Conservation (phyloP, 2,329 filamentous ascomycete genomes). For the Colletotrichum sp. region DNA sequence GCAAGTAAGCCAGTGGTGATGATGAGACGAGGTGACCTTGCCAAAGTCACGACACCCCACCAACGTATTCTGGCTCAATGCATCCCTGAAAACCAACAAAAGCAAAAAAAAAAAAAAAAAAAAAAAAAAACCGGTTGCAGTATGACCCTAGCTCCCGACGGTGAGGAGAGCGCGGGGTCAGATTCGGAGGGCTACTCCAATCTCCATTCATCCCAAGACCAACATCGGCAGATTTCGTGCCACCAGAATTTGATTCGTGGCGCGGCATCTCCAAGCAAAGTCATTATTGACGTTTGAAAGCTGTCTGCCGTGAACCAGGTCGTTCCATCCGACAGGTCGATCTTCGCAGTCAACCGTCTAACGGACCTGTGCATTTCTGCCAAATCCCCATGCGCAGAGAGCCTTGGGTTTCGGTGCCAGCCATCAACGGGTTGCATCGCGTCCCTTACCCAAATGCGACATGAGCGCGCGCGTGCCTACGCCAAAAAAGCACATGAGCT, state of each 20-base stretch:
- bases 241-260: not conserved
- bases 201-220: not conserved
- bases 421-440: not conserved
- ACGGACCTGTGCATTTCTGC: not conserved
- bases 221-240: not conserved
- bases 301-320: not conserved
- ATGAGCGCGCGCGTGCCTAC: not conserved
- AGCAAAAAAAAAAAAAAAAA: not conserved
- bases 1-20: not conserved
- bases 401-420: not conserved
- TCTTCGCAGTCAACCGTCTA: not conserved
- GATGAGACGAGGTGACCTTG: not conserved
- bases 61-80: not conserved
- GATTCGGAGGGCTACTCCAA: not conserved
- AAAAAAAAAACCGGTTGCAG: not conserved
- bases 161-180: not conserved
- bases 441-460: not conserved
- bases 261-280: not conserved
- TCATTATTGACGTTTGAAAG: not conserved
- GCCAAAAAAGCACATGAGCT: not conserved
- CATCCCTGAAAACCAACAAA: not conserved
- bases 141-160: not conserved
- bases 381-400: not conserved
- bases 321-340: not conserved
- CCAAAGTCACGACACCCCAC: not conserved